Conservation (phyloP, 768 basidiomycete genomes). For the Cyclocybe cylindracea region DNA sequence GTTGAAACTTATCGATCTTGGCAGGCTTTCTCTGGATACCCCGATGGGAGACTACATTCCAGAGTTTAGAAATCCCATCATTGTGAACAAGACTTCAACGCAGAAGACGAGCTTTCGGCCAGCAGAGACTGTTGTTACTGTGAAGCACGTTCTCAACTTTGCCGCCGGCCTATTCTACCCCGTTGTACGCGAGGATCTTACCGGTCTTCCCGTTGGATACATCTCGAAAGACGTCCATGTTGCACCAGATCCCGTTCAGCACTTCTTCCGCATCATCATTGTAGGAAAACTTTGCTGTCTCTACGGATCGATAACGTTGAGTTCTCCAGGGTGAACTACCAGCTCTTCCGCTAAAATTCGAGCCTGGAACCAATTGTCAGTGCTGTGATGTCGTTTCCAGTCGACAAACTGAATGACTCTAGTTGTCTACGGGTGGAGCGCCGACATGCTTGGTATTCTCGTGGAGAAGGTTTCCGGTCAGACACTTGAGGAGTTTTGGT, state of each 20-base stretch:
- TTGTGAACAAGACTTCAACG: slow-evolving; percentile 21
- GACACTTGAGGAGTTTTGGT: slow-evolving; percentile 32
- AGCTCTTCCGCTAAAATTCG: slow-evolving; percentile 28
- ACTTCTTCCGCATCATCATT: slow-evolving; percentile 23
- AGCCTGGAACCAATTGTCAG: slow-evolving; percentile 33
- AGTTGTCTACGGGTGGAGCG: slow-evolving; percentile 34
- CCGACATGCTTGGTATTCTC: slow-evolving; percentile 30
- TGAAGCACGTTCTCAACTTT: slow-evolving; percentile 32
- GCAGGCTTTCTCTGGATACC: slow-evolving; percentile 26
- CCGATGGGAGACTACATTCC: slow-evolving; percentile 26
- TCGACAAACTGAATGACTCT: background rate
- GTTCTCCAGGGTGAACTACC: slow-evolving; percentile 24
- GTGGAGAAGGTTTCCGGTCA: slow-evolving; percentile 28
- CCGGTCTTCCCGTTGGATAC: slow-evolving; percentile 19
- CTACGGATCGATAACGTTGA: background rate
- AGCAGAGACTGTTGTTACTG: slow-evolving; percentile 21
- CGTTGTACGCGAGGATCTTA: slow-evolving; percentile 6
- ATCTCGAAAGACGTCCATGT: slow-evolving; percentile 23
- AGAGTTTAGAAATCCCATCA: slow-evolving; percentile 27
- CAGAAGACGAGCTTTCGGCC: slow-evolving; percentile 21
- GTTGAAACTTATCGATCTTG: slow-evolving; percentile 32
- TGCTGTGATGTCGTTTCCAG: background rate
- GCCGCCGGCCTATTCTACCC: slow-evolving; percentile 34
- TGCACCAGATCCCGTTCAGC: slow-evolving; percentile 14
- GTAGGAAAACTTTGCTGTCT: slow-evolving; percentile 11